These are phyloP conservation scores for Linaria vulgaris DNA, from an alignment of 257 asterid species.

Conservation along the genomic window DNA sequence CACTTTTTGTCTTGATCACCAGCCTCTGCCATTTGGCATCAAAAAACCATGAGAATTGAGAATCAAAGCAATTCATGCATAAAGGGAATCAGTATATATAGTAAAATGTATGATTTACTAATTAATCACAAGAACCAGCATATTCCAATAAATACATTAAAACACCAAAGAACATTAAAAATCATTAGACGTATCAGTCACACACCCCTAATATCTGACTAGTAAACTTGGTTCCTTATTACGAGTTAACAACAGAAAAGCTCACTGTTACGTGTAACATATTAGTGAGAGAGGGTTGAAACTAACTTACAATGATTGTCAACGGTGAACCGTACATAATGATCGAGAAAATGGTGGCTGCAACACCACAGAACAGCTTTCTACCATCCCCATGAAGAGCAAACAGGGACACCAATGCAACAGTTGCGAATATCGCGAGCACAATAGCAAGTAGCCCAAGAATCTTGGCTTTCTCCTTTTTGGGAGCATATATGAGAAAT, in stretches of 20 bases:
- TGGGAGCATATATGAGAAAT: slow-evolving; percentile 55
- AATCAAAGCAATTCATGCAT: too few relatives aligned
- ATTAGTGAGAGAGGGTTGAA: not conserved
- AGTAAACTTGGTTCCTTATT: too few relatives aligned
- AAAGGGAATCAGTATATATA: too few relatives aligned
- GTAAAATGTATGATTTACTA: too few relatives aligned
- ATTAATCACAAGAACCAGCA: too few relatives aligned
- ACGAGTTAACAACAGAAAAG: too few relatives aligned
- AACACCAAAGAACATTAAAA: too few relatives aligned
- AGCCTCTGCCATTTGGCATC: slow-evolving; percentile 60
- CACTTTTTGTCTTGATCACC: slow-evolving; percentile 81
- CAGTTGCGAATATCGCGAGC: slow-evolving; percentile 43
- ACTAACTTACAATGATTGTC: slow-evolving; percentile 57
- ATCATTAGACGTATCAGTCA: too few relatives aligned
- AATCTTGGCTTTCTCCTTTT: slow-evolving; percentile 58
- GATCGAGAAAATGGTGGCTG: slow-evolving; percentile 79
- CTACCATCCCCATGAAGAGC: slow-evolving; percentile 60
- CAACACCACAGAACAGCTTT: slow-evolving; percentile 66
- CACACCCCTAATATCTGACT: too few relatives aligned
- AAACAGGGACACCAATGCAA: slow-evolving; percentile 54
- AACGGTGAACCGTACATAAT: slow-evolving; percentile 82
- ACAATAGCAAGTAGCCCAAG: slow-evolving; percentile 45
- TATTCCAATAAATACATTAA: too few relatives aligned
- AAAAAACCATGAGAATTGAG: too few relatives aligned
- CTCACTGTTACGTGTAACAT: too few relatives aligned